Conservation (phyloP, 495 filamentous ascomycete genomes). For the Aspergillus hancockii region DNA sequence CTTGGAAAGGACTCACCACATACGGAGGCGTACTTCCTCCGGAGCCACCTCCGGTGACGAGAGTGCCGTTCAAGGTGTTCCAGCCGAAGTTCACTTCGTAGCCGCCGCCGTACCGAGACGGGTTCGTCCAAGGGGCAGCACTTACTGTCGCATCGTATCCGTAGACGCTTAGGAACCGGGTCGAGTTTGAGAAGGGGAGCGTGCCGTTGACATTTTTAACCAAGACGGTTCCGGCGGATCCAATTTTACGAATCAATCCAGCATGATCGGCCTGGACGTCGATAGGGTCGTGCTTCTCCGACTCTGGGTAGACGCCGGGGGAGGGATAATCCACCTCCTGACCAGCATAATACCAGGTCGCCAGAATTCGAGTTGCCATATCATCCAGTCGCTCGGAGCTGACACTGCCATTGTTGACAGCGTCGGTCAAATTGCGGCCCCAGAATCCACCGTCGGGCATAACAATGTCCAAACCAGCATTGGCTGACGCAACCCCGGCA, state of each 20-base stretch:
- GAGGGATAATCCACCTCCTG: conserved; percentile 52
- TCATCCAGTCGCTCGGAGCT: conserved; percentile 50
- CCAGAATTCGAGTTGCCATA: conserved; percentile 51
- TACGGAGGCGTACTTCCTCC: conserved; percentile 61
- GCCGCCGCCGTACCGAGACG: conserved; percentile 35
- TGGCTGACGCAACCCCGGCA: conserved; percentile 46
- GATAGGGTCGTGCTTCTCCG: conserved; percentile 50
- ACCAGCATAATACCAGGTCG: conserved; percentile 51
- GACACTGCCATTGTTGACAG: conserved; percentile 52
- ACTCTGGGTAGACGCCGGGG: conserved; percentile 65
- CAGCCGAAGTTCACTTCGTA: conserved; percentile 14
- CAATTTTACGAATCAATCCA: conserved; percentile 58
- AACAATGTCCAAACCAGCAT: conserved; percentile 56
- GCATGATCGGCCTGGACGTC: conserved; percentile 58
- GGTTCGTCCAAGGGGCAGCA: conserved; percentile 31
- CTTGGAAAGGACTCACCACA: conserved; percentile 56
- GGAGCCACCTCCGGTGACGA: conserved; percentile 65
- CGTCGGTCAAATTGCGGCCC: conserved; percentile 42
- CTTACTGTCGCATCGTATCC: conserved; percentile 60
- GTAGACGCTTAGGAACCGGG: conserved; percentile 61
- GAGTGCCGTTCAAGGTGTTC: conserved; percentile 50
- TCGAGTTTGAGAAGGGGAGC: conserved; percentile 60
- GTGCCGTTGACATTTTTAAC: conserved; percentile 68
- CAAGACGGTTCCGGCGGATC: conserved; percentile 64
- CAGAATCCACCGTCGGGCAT: conserved; percentile 44